phyloP scores from a whole-genome alignment of 148 eudicot genomes.

The Cornus suecica region DNA sequence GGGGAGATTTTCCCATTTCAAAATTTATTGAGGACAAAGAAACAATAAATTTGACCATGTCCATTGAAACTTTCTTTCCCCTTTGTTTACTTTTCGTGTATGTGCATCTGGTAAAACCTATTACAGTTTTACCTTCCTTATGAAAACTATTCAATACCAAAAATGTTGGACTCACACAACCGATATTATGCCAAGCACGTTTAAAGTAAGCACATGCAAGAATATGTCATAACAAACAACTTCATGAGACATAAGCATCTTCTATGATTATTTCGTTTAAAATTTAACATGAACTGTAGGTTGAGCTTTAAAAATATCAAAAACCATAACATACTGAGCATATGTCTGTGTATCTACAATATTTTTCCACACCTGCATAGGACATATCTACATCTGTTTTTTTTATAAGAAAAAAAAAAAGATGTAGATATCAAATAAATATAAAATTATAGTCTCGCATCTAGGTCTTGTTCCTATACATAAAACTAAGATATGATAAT shows the following conservation, averaged over 20 bases:
- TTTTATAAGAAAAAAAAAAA: no score
- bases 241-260: background rate
- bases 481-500: no score
- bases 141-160: background rate
- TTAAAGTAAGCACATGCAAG: background rate
- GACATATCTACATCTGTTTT: no score
- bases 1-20: background rate
- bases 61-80: background rate
- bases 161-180: background rate
- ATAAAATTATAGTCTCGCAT: no score
- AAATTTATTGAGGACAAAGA: background rate
- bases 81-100: no score
- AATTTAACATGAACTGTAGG: background rate
- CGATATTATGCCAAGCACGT: background rate
- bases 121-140: background rate
- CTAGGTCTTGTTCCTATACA: no score
- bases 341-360: no score
- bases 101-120: background rate
- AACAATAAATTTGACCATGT: background rate
- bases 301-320: background rate
- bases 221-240: background rate
- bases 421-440: no score
- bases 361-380: no score
- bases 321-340: no score
- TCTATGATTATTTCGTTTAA: no score